Base-by-base conservation (phyloP, 345 rosid genomes). In the Moricandia arvensis region DNA sequence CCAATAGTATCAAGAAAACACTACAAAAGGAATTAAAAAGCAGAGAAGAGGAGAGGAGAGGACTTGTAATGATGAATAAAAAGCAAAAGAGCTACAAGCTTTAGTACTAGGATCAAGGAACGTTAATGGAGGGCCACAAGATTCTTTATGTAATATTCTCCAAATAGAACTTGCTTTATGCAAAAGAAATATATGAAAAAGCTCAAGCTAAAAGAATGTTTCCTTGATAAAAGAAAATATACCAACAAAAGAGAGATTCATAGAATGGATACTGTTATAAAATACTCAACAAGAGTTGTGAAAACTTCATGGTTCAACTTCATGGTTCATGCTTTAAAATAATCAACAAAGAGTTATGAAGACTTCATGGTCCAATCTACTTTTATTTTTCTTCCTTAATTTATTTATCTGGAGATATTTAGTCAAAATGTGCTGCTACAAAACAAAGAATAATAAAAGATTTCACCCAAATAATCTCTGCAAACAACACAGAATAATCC, bases 1-100 rank as follows among this genome's bases (percentile, higher is more conserved):
- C n/a, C 24, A 21, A 21, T 21, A 37, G 64, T 53, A 30, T 59
- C 12, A 71, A 77, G 61, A 77, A 43, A 9, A 47, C 75, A 68
- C 75, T 66, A n/a, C 62, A 59, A 61, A 68, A 54, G 35, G 43
- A 69, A 62, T n/a, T 27, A 7, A 67, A 73, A 59, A 49, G 55
- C 0, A 49, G 24, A 59, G 13, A 11, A 58, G 63, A 66, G 27
- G 8, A n/a, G n/a, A n/a, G n/a, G n/a, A 45, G 63, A 35, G 58
- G 18, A 45, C 5, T 43, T 15, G 69, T 35, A 30, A 78, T 78
- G 59, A 78, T 78, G 69, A 71, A 71, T 35, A 49, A 72, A 57
- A 3, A 78, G 83, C 67, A 49, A 68, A 73, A 80, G 83, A 75
- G 81, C 26, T 68, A 9, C 68, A 70, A 30, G 80, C 85, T 85